These are phyloP conservation scores for Cystofilobasidium macerans DNA, from an alignment of 768 basidiomycete genomes.

Conservation along the genomic window DNA sequence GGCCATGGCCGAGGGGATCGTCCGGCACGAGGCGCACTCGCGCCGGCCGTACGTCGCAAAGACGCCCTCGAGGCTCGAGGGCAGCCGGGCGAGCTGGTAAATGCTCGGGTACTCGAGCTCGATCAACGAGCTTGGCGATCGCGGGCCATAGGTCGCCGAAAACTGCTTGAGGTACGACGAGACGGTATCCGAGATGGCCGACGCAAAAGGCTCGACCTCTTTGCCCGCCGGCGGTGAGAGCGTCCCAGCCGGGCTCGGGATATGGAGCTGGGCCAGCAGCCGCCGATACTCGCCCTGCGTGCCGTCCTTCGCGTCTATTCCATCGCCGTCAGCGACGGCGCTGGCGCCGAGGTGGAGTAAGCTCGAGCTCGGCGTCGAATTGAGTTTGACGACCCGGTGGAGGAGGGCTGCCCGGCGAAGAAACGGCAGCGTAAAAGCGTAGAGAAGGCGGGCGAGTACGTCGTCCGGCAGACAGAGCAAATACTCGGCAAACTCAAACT, in stretches of 20 bases:
- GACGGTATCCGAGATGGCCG: conserved; percentile 20
- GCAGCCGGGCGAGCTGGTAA: conserved; percentile 74
- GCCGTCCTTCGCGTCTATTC: not conserved
- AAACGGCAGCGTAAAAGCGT: conserved; percentile 82
- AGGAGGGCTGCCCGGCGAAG: conserved; percentile 77
- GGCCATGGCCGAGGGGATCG: conserved; percentile 70
- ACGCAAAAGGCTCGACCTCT: not conserved
- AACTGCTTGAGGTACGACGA: conserved; percentile 25
- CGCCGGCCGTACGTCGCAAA: conserved; percentile 64
- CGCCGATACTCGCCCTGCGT: conserved; percentile 60
- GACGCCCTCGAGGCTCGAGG: conserved; percentile 67
- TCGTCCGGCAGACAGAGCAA: conserved; percentile 53
- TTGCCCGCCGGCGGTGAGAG: conserved; percentile 24
- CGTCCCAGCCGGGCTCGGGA: conserved; percentile 61
- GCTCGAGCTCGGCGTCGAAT: conserved; percentile 4
- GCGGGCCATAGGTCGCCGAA: conserved; percentile 24
- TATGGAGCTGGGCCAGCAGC: conserved; percentile 59
- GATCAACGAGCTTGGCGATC: conserved; percentile 23
- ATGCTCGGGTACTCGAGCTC: conserved; percentile 64
- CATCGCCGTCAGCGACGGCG: not conserved
- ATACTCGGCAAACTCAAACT: conserved; percentile 25
- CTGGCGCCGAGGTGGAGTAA: not conserved
- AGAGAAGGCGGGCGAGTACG: conserved; percentile 72
- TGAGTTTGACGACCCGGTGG: conserved; percentile 51
- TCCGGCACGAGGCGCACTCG: conserved; percentile 63